Conservation (phyloP, 805 yeast genomes). For the Ogataea siamensis region DNA sequence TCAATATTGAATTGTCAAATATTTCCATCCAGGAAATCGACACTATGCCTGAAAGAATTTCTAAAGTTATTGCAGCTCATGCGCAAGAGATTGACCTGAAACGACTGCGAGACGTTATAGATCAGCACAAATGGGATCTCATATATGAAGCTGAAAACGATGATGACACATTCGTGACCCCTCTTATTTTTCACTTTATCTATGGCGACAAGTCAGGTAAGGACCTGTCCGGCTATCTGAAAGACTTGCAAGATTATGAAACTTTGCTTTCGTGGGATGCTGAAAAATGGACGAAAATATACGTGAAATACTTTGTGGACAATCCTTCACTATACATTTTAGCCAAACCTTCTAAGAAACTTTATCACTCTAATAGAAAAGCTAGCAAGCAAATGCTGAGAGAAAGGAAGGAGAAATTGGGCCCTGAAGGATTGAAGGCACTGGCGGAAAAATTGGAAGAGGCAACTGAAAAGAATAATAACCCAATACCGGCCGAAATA, state of each 20-base stretch:
- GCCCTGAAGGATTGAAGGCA: conserved; percentile 56
- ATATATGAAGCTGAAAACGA: conserved; percentile 61
- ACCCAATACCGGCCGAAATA: conserved; percentile 70
- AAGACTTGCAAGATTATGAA: conserved; percentile 59
- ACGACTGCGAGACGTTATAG: conserved; percentile 66
- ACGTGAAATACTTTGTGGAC: conserved; percentile 52
- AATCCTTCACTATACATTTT: conserved; percentile 64
- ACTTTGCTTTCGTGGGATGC: conserved; percentile 56
- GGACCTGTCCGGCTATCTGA: conserved; percentile 54
- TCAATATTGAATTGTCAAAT: conserved; percentile 59
- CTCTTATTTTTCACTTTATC: conserved; percentile 74
- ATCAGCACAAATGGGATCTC: conserved; percentile 60
- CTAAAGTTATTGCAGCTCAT: conserved; percentile 53
- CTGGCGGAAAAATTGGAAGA: conserved; percentile 49
- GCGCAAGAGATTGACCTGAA: conserved; percentile 55
- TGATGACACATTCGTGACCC: conserved; percentile 56
- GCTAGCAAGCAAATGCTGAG: conserved; percentile 49
- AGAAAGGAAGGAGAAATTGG: conserved; percentile 51
- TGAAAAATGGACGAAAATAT: conserved; percentile 63
- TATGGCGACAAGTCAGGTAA: conserved; percentile 69
- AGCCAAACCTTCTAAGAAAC: conserved; percentile 64
- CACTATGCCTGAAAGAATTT: conserved; percentile 50
- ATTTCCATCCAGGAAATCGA: conserved; percentile 68
- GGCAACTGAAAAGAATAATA: conserved; percentile 69
- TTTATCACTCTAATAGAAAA: conserved; percentile 52